Percentiles rank a stretch among this genome's conserved stretches.
phyloP scores from a whole-genome alignment of 2,329 filamentous ascomycete species.

The Grosmannia serpens region DNA sequence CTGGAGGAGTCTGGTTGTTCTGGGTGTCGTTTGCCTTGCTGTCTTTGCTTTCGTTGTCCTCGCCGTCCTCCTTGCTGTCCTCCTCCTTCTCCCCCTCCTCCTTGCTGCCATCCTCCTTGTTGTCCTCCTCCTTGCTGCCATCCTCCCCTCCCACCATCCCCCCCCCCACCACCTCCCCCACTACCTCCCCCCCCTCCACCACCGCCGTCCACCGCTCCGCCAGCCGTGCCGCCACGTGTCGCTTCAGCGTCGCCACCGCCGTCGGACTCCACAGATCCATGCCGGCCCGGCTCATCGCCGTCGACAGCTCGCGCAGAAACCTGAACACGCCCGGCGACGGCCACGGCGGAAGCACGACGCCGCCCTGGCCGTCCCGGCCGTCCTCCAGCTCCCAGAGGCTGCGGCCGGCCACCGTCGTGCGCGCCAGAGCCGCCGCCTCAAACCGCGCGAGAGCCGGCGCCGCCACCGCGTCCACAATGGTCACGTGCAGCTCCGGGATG shows the following conservation, averaged over 20 bases:
- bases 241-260: constrained; percentile 54
- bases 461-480: constrained; percentile 44
- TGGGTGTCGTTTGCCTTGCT: constrained; percentile 12
- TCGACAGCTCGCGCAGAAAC: constrained; percentile 54
- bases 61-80: constrained; percentile 19
- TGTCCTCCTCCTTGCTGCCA: constrained; percentile 31
- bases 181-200: constrained; percentile 5
- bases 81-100: constrained; percentile 13
- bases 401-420: constrained; percentile 44
- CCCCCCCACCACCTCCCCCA: constrained; percentile 12
- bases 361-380: constrained; percentile 17
- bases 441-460: constrained; percentile 37
- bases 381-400: constrained; percentile 74
- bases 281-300: constrained; percentile 58
- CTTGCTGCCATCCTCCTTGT: neutral
- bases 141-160: constrained; percentile 32
- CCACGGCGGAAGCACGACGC: constrained; percentile 62
- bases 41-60: neutral
- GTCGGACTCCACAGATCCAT: constrained; percentile 70
- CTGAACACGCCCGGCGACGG: constrained; percentile 65
- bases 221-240: constrained; percentile 38
- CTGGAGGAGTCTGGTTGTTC: too few relatives aligned
- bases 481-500: constrained; percentile 52
- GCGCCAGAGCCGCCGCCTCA: constrained; percentile 26
- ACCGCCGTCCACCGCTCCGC: constrained; percentile 33